Base-by-base conservation (phyloP, 768 basidiomycete genomes). In the Agaricus sinodeliciosus region DNA sequence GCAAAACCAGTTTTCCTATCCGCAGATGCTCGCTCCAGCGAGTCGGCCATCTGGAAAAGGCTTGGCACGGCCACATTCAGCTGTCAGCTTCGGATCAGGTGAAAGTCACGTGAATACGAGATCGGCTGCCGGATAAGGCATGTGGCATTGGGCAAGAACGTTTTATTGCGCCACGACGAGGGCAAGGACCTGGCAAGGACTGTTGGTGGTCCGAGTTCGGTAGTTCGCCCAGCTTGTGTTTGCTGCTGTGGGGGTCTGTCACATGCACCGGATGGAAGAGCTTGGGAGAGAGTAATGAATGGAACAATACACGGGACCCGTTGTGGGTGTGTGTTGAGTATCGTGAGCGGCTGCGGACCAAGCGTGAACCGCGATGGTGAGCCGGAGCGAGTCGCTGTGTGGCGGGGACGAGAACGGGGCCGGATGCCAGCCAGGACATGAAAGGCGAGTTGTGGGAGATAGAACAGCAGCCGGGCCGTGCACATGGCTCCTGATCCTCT, bases 11-110 rank as follows among this genome's bases (percentile, higher is more conserved):
- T 12, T 28, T 36, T 48, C 44, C 41, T 48, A 6, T 67, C 66
- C 35, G 65, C 68, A 15, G 66, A 56, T 2, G 61, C 39, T 36
- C 70, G 69, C 50, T 71, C 70, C 51, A 51, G 57, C 28, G 59
- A 53, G 26, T 35, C 52, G 18, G 55, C 51, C 60, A 58, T 61
- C 40, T 22, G 22, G 22, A 22, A 22, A n/a, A 22, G 22, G 22
- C 3, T 3, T 22, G 22, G 22, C 22, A 22, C 1, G 22, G 22
- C 22, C 22, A 22, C 22, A 22, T 22, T 22, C 22, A 22, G 22
- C 22, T 31, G 31, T 31, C 31, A 31, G 31, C 31, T 22, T 31
- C 31, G 31, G 31, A 31, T 31, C 31, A 31, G 31, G 31, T 5
- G 31, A 2, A 31, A 11, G 31, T 31, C 31, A 31, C 31, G 31